These are phyloP conservation scores for Tolypocladium cylindrosporum DNA, from an alignment of 2,329 filamentous ascomycete species.

Conservation along the genomic window DNA sequence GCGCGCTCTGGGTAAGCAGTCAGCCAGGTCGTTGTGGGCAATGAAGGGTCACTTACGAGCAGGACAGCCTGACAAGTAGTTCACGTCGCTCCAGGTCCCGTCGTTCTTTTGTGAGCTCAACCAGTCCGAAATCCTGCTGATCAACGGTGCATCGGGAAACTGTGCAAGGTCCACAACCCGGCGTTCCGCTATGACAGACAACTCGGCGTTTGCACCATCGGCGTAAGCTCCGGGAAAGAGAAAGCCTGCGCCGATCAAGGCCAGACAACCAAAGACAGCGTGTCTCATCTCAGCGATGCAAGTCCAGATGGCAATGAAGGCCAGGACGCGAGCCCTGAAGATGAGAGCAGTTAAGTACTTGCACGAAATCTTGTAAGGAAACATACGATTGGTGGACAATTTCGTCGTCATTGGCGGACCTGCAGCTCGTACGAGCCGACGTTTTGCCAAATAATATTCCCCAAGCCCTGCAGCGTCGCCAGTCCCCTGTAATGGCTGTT, in stretches of 20 bases:
- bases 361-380: background rate
- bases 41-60: conserved; percentile 7
- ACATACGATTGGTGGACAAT: conserved; percentile 2
- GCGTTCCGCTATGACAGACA: conserved; percentile 7
- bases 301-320: no score
- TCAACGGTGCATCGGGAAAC: conserved; percentile 11
- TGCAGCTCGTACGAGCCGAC: background rate
- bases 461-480: no score
- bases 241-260: background rate
- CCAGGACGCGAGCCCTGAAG: no score
- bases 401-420: background rate
- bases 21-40: background rate
- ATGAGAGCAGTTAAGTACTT: no score
- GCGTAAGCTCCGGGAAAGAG: background rate
- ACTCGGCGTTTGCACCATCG: conserved; percentile 2
- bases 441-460: no score
- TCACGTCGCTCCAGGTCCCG: conserved; percentile 13
- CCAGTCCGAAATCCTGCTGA: conserved; percentile 8
- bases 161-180: conserved; percentile 10
- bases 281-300: background rate
- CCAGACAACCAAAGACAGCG: background rate
- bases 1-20: conserved; percentile 7
- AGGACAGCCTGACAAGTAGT: conserved; percentile 11
- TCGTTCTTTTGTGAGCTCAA: conserved; percentile 9
- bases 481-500: no score